Evolutionary conservation across 768 basidiomycete genomes (phyloP).

Genomic region (Psilocybe sp.): DNA sequence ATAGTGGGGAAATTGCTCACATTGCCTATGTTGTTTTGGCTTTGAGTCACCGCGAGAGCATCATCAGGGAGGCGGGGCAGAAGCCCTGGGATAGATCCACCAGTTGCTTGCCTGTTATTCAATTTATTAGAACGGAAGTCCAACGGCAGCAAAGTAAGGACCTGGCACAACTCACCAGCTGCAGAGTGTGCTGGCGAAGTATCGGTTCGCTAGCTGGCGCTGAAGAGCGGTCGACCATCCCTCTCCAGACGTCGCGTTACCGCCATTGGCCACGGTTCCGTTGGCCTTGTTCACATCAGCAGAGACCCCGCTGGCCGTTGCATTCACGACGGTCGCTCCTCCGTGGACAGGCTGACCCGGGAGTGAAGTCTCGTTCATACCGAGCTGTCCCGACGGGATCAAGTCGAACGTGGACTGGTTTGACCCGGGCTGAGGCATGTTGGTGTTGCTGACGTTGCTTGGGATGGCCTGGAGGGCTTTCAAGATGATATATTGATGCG

Average conservation of each 20-base stretch:
- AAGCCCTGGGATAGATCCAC: conserved; percentile 74
- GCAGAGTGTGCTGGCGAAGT: conserved; percentile 79
- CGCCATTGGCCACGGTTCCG: conserved; percentile 64
- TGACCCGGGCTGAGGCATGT: conserved; percentile 46
- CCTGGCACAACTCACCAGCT: conserved; percentile 62
- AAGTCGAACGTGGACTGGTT: conserved; percentile 63
- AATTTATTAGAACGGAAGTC: background rate
- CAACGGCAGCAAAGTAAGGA: background rate
- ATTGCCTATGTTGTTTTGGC: conserved; percentile 67
- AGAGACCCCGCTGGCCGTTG: conserved; percentile 46
- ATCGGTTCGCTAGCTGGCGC: conserved; percentile 82
- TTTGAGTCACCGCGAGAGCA: conserved; percentile 68
- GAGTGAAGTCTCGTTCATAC: conserved; percentile 63
- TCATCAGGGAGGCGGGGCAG: conserved; percentile 66
- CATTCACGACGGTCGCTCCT: conserved; percentile 34
- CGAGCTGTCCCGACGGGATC: conserved; percentile 81
- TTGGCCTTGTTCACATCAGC: conserved; percentile 61
- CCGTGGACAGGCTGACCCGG: conserved; percentile 59
- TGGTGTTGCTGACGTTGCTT: conserved; percentile 57
- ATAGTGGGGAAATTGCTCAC: conserved; percentile 38
- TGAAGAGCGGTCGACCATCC: conserved; percentile 63
- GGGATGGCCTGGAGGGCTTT: conserved; percentile 76
- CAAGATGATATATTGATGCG: conserved; percentile 79
- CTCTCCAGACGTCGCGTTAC: conserved; percentile 55
- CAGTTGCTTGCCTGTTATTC: conserved; percentile 71